Evolutionary conservation across 2,329 filamentous ascomycete genomes (phyloP).

Genomic region (Fusarium clavum): DNA sequence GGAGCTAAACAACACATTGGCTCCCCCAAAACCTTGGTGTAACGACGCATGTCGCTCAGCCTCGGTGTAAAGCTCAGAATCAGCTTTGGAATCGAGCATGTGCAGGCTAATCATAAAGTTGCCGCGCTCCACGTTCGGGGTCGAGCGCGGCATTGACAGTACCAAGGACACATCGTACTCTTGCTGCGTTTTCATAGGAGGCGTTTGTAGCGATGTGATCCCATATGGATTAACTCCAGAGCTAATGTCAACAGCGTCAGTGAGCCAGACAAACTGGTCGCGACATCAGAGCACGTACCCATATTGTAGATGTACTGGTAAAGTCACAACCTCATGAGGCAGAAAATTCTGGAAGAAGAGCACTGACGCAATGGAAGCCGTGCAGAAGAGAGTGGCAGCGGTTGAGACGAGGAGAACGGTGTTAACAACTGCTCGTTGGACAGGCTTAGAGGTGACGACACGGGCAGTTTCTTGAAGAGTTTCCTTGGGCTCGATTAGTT

Average conservation of each 20-base stretch:
- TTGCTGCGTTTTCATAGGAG: constrained; percentile 75
- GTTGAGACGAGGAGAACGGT: constrained; percentile 58
- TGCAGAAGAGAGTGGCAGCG: constrained; percentile 58
- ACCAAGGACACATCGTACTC: constrained; percentile 85
- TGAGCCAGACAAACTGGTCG: neutral
- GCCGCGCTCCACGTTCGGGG: constrained; percentile 78
- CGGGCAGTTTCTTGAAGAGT: constrained; percentile 52
- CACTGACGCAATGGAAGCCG: constrained; percentile 62
- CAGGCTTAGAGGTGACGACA: constrained; percentile 61
- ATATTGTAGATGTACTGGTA: constrained; percentile 69
- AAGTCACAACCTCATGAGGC: constrained; percentile 64
- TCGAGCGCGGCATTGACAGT: constrained; percentile 82
- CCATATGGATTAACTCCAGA: constrained; percentile 66
- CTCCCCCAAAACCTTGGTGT: constrained; percentile 53
- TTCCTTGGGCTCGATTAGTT: constrained; percentile 46
- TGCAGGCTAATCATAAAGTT: constrained; percentile 95
- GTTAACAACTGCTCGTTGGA: constrained; percentile 63
- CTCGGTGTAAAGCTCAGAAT: constrained; percentile 39
- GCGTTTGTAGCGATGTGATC: constrained; percentile 57
- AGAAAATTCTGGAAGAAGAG: constrained; percentile 68
- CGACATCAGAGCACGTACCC: constrained; percentile 57
- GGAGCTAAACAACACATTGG: constrained; percentile 67
- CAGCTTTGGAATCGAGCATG: constrained; percentile 65
- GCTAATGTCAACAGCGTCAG: constrained; percentile 48
- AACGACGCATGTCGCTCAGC: constrained; percentile 48